phyloP scores from a whole-genome alignment of 352 stramenopile species.

The Saprolegnia parasitica region DNA sequence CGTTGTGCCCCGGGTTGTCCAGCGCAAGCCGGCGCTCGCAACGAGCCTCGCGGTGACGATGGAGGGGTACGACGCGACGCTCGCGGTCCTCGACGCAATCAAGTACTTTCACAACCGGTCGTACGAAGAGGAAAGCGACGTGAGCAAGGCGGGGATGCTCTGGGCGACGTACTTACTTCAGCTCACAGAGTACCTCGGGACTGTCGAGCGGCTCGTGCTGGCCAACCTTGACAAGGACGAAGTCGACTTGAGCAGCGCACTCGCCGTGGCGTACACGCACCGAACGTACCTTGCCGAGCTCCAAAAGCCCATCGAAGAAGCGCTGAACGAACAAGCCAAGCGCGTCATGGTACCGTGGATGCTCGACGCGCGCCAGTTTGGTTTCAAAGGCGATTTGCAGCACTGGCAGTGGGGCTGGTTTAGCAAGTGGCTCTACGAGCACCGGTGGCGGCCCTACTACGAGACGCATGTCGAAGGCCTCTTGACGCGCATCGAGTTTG shows the following conservation, averaged over 20 bases:
- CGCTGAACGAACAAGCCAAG: background rate
- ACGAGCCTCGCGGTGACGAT: background rate
- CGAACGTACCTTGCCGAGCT: background rate
- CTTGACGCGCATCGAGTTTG: slow-evolving; percentile 13
- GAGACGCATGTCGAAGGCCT: background rate
- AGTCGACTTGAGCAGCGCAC: slow-evolving; percentile 1
- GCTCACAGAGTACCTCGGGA: slow-evolving; percentile 18
- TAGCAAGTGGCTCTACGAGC: slow-evolving; percentile 20
- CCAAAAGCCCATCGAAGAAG: slow-evolving; percentile 10
- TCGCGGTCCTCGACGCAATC: slow-evolving; percentile 7
- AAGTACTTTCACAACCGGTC: slow-evolving; percentile 4
- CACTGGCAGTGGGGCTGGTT: slow-evolving; percentile 26
- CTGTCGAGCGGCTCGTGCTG: slow-evolving; percentile 9
- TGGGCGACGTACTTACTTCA: slow-evolving; percentile 14
- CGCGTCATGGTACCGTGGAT: slow-evolving; percentile 26
- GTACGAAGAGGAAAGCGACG: background rate
- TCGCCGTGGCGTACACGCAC: slow-evolving; percentile 11
- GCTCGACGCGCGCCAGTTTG: background rate
- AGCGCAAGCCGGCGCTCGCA: background rate
- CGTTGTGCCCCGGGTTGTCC: background rate
- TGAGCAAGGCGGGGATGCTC: background rate
- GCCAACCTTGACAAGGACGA: slow-evolving; percentile 22
- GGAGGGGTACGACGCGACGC: background rate
- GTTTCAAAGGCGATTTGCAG: background rate
- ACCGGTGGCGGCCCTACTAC: slow-evolving; percentile 12